phyloP scores from a whole-genome alignment of 2,329 filamentous ascomycete genomes.

The Nemania abortiva region DNA sequence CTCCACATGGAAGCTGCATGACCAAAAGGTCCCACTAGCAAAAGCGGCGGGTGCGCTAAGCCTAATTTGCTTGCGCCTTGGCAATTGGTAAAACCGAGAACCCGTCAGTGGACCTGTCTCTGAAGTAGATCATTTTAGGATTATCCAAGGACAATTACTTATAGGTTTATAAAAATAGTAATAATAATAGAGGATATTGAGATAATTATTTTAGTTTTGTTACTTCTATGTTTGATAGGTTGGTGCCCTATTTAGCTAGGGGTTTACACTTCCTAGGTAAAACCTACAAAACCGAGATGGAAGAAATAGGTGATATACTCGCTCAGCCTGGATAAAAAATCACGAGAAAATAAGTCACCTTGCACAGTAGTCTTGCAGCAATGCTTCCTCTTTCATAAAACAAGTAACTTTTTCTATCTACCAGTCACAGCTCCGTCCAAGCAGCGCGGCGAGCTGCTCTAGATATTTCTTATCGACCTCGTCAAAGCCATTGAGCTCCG shows the following conservation, averaged over 20 bases:
- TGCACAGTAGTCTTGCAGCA: not conserved
- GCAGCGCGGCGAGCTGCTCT: conserved; percentile 72
- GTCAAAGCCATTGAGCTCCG: conserved; percentile 74
- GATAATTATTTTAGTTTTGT: not conserved
- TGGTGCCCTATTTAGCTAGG: not conserved
- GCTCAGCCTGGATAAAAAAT: not conserved
- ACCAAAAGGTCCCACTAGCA: no score
- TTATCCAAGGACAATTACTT: no score
- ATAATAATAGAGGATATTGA: no score
- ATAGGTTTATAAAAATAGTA: no score
- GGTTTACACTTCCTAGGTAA: not conserved
- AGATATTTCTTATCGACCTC: conserved; percentile 73
- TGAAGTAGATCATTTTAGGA: no score
- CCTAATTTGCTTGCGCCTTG: no score
- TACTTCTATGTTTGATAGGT: not conserved
- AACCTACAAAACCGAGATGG: not conserved
- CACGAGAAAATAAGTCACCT: not conserved
- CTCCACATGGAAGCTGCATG: no score
- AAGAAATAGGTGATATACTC: not conserved
- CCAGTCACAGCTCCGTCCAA: conserved; percentile 76
- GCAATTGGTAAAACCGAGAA: no score
- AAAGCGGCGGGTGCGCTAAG: no score
- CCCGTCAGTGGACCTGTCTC: no score
- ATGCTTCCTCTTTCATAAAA: not conserved
- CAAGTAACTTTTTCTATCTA: conserved; percentile 43